Evolutionary conservation across 805 yeast species (phyloP).

Genomic region (Metschnikowia picachoensis): DNA sequence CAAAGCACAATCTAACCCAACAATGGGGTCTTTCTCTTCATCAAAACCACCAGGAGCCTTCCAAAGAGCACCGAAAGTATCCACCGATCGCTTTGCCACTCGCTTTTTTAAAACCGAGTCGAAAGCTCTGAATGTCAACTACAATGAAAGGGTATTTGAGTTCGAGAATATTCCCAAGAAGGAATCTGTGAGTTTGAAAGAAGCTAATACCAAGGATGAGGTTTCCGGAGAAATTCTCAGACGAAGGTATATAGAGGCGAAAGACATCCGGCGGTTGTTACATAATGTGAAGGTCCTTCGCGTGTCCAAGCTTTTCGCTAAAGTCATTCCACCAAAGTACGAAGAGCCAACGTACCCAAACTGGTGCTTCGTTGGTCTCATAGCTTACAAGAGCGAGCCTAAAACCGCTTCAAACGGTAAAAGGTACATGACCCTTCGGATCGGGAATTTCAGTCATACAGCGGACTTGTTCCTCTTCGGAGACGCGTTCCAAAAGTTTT

Average conservation of each 20-base stretch:
- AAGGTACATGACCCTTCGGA: conserved; percentile 55
- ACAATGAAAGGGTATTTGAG: conserved; percentile 16
- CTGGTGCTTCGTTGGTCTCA: conserved; percentile 76
- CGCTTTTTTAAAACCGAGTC: conserved; percentile 10
- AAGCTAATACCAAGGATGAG: conserved; percentile 4
- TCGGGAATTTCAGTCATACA: conserved; percentile 65
- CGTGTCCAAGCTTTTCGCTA: conserved; percentile 56
- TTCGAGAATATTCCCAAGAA: conserved; percentile 15
- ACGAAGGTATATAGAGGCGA: conserved; percentile 10
- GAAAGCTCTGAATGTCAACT: conserved; percentile 1
- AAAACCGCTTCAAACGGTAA: conserved; percentile 37
- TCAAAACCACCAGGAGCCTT: not conserved
- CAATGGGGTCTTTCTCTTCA: too few species aligned
- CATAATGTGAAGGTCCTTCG: conserved; percentile 52
- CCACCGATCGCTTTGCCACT: conserved; percentile 12
- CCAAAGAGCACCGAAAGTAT: conserved; percentile 6
- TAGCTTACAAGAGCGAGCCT: conserved; percentile 54
- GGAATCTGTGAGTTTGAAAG: not conserved
- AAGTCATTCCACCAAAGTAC: conserved; percentile 63
- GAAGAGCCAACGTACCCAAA: conserved; percentile 67
- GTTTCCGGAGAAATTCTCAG: conserved; percentile 14
- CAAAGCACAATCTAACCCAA: not conserved
- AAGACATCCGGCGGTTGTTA: conserved; percentile 25
- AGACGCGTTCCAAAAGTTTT: conserved; percentile 61
- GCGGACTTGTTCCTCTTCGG: conserved; percentile 64